Conservation (phyloP, 176 grass and related monocot species). For the Rhynchospora tenuis region DNA sequence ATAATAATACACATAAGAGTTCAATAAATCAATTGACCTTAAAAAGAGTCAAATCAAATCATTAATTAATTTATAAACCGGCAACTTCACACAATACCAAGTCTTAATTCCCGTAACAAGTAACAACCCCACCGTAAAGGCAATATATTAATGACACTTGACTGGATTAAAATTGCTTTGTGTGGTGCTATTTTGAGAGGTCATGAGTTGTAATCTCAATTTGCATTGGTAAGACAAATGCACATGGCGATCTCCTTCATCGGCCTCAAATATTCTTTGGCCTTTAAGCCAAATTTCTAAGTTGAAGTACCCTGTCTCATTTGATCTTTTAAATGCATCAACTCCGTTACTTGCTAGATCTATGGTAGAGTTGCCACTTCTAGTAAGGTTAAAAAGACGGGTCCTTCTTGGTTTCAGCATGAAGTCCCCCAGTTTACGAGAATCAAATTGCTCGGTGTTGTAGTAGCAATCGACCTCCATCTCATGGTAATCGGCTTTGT, state of each 20-base stretch:
- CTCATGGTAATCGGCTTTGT: conserved; percentile 1
- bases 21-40: too few species aligned
- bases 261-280: not conserved
- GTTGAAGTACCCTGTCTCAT: conserved; percentile 24
- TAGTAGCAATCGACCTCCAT: conserved; percentile 31
- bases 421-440: not conserved
- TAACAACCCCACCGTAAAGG: too few species aligned
- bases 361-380: not conserved
- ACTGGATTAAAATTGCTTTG: not conserved
- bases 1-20: too few species aligned
- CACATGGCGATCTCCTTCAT: not conserved
- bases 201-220: not conserved
- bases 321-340: conserved; percentile 15
- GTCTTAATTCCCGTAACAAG: too few species aligned
- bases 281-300: conserved; percentile 17
- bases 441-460: conserved; percentile 34
- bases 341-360: conserved; percentile 13
- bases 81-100: too few species aligned
- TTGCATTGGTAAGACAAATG: conserved; percentile 5
- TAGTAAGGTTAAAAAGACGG: not conserved
- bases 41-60: too few species aligned
- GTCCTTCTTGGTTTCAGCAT: not conserved
- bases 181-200: not conserved
- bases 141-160: conserved; percentile 10
- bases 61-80: too few species aligned